Base-by-base conservation (phyloP, 2,329 filamentous ascomycete genomes). In the Exophiala aquamarina region DNA sequence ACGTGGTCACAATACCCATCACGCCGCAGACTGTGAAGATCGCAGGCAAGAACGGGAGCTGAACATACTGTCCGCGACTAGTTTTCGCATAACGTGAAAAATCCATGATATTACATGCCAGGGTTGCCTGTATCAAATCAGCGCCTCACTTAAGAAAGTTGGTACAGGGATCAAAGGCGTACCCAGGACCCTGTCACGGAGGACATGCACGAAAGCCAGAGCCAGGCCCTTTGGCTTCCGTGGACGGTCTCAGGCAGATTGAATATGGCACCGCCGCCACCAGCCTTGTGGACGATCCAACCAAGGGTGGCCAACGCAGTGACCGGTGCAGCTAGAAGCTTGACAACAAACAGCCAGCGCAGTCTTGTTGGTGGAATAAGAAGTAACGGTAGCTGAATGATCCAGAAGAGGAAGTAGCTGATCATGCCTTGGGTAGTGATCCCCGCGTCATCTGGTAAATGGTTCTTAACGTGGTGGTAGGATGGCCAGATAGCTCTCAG, bases 1-100 rank as follows among this genome's bases (percentile, higher is more conserved):
- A 78, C 0, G 80, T 77, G 14, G 78, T 76, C 19, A 81, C 69
- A 56, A 83, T 82, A 23, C 81, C 81, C 50, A 79, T 66, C 2
- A 75, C 56, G 33, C 70, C 76, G 61, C 69, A 76, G 50, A 72
- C 63, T 2, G 71, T 75, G 49, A 75, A 74, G 20, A 77, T 67
- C 14, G 73, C 59, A 20, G 75, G 74, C 52, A 78, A 68, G 37
- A 72, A 68, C 1, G 68, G 70, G 9, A 72, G 63, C 52, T 73
- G 69, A 18, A 69, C 54, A 47, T 61, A 69, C 50, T 72, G 68
- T n/a, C 67, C 71, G 2, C 60, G 60, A 29, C 62, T 49, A 3
- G 61, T 57, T 15, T 37, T 46, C 5, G 69, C 64, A 52, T 72
- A 74, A 3, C 71, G 62, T 4, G 67, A 70, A 29, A 58, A 84